Base-by-base conservation (phyloP, 129 eudicot species). In the Logfia minima region DNA sequence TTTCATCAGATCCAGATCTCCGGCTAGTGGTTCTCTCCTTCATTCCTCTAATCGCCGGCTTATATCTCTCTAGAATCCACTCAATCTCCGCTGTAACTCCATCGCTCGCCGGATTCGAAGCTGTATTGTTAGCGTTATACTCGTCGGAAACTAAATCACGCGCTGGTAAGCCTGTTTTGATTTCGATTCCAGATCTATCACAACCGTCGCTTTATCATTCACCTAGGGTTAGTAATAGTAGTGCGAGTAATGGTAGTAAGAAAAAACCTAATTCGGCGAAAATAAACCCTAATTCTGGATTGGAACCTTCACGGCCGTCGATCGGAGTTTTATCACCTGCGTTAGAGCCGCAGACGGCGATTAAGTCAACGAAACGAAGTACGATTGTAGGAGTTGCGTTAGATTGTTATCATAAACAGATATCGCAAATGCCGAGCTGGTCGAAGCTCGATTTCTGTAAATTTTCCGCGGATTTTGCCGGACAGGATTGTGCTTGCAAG, bases 381-480 rank as follows among this genome's bases (percentile, higher is more conserved):
- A 84, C 82, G 59, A 90, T 93, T 22, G 92, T 93, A 0, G 98
- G 98, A 0, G 88, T 88, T 31, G 95, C 88, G 1, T 62, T 93
- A 3, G 97, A 93, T 83, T 93, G 92, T 70, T 90, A 90, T 52
- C 87, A 85, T 69, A 93, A 89, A 67, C 91, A 87, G 82, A 89
- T 93, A 67, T 90, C 98, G 3, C 97, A 93, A 48, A 93, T 93
- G 98, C 98, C 98, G 3, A 77, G 83, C 43, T 93, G 98, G 95
- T 93, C 98, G 0, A 93, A 93, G 75, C 79, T 82, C 31, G 96
- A 93, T 74, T 87, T 90, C 65, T 93, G 98, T 72, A 81, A 65
- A 9, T 85, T 82, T 23, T 86, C 87, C 0, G 84, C 87, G 3
- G 88, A 76, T 76, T 92, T 96, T 90, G 97, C 96, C 2, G 97